phyloP scores from a whole-genome alignment of 768 basidiomycete genomes.

The Thelephora aurantiotincta region DNA sequence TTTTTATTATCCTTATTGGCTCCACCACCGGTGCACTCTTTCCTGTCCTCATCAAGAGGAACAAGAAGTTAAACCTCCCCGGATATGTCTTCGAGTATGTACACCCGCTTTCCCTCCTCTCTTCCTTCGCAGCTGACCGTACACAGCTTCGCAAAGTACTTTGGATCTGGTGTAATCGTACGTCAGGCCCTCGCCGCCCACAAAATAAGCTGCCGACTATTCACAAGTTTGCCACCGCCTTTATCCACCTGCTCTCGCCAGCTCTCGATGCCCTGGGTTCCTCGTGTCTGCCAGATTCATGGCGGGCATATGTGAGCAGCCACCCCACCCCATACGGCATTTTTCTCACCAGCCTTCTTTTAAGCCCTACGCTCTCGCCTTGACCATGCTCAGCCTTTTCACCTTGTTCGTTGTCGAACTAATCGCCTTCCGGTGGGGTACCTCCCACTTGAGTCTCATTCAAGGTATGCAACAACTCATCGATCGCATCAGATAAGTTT shows the following conservation, averaged over 20 bases:
- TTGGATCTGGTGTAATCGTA: constrained; percentile 83
- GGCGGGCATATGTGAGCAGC: constrained; percentile 52
- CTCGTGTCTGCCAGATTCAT: constrained; percentile 52
- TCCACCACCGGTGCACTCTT: constrained; percentile 53
- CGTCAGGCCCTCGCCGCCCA: constrained; percentile 13
- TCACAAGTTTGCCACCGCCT: constrained; percentile 72
- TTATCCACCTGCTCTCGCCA: constrained; percentile 71
- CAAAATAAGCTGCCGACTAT: constrained; percentile 1
- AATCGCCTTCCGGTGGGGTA: constrained; percentile 79
- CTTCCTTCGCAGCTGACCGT: not conserved
- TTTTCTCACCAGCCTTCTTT: not conserved
- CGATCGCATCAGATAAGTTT: constrained; percentile 8
- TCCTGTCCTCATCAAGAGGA: constrained; percentile 48
- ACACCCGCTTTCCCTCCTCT: not conserved
- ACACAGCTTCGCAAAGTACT: constrained; percentile 61
- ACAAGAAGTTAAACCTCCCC: constrained; percentile 38
- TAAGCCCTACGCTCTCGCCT: constrained; percentile 71
- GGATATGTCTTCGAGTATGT: constrained; percentile 56
- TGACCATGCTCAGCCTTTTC: constrained; percentile 75
- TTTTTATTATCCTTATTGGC: constrained; percentile 59
- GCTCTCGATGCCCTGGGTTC: constrained; percentile 59
- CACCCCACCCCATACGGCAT: not conserved
- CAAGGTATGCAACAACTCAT: constrained; percentile 29
- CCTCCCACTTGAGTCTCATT: constrained; percentile 51
- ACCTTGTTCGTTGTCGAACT: constrained; percentile 76